Evolutionary conservation across 2,329 filamentous ascomycete species (phyloP), one percentile per base, ranked within the genome.

Genomic region (Aspergillus pseudonomiae): DNA sequence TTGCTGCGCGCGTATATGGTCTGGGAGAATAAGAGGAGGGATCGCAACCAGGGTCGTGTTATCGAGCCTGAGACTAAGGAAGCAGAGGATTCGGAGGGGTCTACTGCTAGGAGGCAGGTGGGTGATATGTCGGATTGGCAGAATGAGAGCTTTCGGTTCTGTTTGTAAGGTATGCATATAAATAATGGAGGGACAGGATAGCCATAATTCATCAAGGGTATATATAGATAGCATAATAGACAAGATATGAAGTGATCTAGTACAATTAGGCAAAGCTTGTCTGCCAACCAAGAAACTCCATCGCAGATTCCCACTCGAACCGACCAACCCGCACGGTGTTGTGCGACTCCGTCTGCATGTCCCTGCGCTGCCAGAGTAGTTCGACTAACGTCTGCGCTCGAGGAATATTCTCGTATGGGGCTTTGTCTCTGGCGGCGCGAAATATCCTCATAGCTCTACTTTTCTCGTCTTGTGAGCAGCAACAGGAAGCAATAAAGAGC

Each of bases 91-190:
- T 21, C 16, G 0, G 30, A n/a, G 2, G 34, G 45, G 11, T n/a
- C 36, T 1, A 52, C 34, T 28, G 26, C 12, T 4, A 12, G 48
- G 21, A 43, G 11, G 11, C 19, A n/a, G 14, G 52, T 53, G 1
- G 54, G 54, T 12, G 60, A 65, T 52, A 39, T 63, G 28, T 60
- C 60, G 4, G 63, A 65, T 9, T 63, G 63, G 60, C 52, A 63
- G 43, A 63, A 65, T 21, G 43, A 28, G 28, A 46, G 26, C 6
- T 63, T 63, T 56, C 60, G 63, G 11, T 63, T 60, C 43, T 65
- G 61, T 28, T 32, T 65, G 34, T 63, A 63, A 41, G 11, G 1
- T 1, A 0, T 19, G 34, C 16, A 36, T 36, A 36, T 36, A 1
- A 3, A 36, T 3, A 36, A 16, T 11, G 4, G 30, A 2, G 12